Percentiles rank a stretch among this genome's conserved stretches.
Conservation (phyloP, 1,139 yeast genomes). For the Candida pseudoviswanathii region DNA sequence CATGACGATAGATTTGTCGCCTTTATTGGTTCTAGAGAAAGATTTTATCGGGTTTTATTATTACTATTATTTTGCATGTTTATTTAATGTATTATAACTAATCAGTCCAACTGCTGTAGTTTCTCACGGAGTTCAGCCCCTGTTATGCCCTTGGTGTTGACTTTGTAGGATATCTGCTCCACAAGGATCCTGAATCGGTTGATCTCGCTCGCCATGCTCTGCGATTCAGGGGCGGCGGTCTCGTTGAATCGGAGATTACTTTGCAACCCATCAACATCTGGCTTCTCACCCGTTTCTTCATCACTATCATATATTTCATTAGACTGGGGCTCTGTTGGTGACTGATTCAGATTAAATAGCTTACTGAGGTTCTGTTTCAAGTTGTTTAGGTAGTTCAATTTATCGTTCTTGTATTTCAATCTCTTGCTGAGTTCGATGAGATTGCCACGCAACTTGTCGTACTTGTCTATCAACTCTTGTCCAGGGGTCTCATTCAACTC, state of each 20-base stretch:
- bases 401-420: constrained; percentile 29
- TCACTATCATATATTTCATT: constrained; percentile 21
- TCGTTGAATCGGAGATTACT: constrained; percentile 3
- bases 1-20: constrained; percentile 1
- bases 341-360: constrained; percentile 11
- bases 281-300: constrained; percentile 16
- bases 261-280: not conserved
- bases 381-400: constrained; percentile 27
- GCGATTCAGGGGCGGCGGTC: constrained; percentile 4
- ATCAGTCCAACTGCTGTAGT: constrained; percentile 7
- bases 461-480: constrained; percentile 21
- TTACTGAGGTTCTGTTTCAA: constrained; percentile 20
- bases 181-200: constrained; percentile 34
- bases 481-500: constrained; percentile 9
- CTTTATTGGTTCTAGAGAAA: constrained; percentile 5
- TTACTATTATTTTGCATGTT: constrained; percentile 8
- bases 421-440: constrained; percentile 21
- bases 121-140: constrained; percentile 8
- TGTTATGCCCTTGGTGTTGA: constrained; percentile 9
- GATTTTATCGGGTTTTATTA: not conserved
- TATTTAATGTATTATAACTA: constrained; percentile 8
- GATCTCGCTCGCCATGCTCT: constrained; percentile 23
- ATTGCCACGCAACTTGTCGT: constrained; percentile 25
- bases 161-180: constrained; percentile 27
- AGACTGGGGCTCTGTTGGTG: not conserved